phyloP scores from a whole-genome alignment of 2,329 filamentous ascomycete species.

The Apiospora malaysiana region DNA sequence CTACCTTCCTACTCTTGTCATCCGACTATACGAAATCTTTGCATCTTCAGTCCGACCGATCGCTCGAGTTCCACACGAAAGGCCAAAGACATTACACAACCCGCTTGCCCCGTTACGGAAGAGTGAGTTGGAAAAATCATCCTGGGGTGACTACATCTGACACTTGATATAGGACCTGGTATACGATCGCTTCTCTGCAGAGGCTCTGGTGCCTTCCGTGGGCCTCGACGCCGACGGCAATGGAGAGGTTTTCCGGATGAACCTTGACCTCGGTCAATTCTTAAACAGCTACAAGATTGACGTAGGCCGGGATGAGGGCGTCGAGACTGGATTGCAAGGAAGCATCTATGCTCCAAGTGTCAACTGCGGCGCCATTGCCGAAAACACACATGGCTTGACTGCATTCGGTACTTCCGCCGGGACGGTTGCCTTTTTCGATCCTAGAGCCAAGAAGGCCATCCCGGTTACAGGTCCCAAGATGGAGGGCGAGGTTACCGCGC shows the following conservation, averaged over 20 bases:
- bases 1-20: constrained; percentile 87
- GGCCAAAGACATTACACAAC: constrained; percentile 86
- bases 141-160: not conserved
- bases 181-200: constrained; percentile 82
- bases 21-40: constrained; percentile 93
- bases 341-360: constrained; percentile 85
- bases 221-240: constrained; percentile 84
- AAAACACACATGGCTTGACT: constrained; percentile 85
- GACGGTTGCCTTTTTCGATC: constrained; percentile 98
- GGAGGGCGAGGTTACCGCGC: constrained; percentile 79
- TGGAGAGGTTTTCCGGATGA: constrained; percentile 92
- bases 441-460: constrained; percentile 74
- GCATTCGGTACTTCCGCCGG: constrained; percentile 94
- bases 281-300: constrained; percentile 94
- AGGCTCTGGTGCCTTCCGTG: constrained; percentile 86
- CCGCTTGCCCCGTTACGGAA: constrained; percentile 90
- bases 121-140: constrained; percentile 42
- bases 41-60: constrained; percentile 90
- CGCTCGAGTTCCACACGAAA: constrained; percentile 90
- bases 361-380: constrained; percentile 85
- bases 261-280: constrained; percentile 89
- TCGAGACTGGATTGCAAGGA: constrained; percentile 79
- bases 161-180: constrained; percentile 63
- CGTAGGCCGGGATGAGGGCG: constrained; percentile 81
- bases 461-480: constrained; percentile 71